Percentiles rank a stretch among this genome's conserved stretches.
Evolutionary conservation across 805 yeast genomes (phyloP).

Genomic region (Candida railenensis): DNA sequence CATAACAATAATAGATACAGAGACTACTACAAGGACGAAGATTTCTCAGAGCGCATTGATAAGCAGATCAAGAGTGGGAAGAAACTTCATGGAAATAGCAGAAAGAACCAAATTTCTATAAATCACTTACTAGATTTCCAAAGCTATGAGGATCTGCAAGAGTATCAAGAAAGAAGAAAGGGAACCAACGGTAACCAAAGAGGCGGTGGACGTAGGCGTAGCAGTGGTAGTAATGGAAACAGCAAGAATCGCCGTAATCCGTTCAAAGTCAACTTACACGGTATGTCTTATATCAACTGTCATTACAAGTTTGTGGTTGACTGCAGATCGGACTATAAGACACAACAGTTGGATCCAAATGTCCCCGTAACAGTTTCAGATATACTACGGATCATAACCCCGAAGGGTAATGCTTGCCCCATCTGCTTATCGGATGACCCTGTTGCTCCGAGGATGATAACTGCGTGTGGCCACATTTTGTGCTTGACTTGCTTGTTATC

Average conservation of each 20-base stretch:
- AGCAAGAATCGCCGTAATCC: constrained; percentile 4
- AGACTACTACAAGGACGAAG: background rate
- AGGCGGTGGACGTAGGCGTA: constrained; percentile 5
- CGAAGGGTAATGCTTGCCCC: constrained; percentile 81
- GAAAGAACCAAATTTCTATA: constrained; percentile 49
- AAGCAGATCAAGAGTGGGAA: constrained; percentile 1
- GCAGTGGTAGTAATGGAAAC: constrained; percentile 3
- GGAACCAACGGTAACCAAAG: constrained; percentile 9
- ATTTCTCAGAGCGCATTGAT: background rate
- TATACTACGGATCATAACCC: constrained; percentile 71
- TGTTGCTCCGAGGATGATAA: constrained; percentile 90
- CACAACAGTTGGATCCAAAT: constrained; percentile 73
- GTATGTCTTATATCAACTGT: constrained; percentile 75
- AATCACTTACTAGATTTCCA: constrained; percentile 66
- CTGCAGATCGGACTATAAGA: constrained; percentile 49
- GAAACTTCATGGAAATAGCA: background rate
- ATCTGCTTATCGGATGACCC: constrained; percentile 84
- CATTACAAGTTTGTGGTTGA: constrained; percentile 84
- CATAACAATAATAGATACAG: background rate
- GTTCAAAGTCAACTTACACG: constrained; percentile 49
- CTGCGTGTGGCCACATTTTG: constrained; percentile 87
- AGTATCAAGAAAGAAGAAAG: constrained; percentile 22
- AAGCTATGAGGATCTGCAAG: constrained; percentile 39
- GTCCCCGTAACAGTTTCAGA: constrained; percentile 59
- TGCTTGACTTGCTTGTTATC: constrained; percentile 81